Evolutionary conservation across 75 land plant genomes (phyloP).

Genomic region (Cunninghamia lanceolata): DNA sequence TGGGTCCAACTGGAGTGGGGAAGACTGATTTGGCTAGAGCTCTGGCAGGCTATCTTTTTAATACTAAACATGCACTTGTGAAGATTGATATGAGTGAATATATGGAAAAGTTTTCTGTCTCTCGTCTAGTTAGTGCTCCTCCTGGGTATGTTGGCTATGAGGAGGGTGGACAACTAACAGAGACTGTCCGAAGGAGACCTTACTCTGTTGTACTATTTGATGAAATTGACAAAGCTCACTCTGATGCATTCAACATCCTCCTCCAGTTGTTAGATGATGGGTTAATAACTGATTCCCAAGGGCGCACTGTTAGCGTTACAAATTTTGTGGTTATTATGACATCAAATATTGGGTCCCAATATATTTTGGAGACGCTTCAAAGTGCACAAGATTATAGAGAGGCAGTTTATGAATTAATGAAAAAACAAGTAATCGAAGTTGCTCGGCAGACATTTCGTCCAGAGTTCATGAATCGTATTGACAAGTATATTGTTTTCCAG

Average conservation of each 20-base stretch:
- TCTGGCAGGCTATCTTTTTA: conserved; percentile 70
- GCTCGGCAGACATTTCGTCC: conserved; percentile 75
- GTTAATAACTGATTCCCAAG: conserved; percentile 69
- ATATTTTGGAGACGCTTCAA: conserved; percentile 53
- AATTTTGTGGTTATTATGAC: conserved; percentile 73
- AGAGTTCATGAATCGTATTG: conserved; percentile 87
- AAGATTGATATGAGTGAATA: conserved; percentile 94
- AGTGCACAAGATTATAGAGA: conserved; percentile 46
- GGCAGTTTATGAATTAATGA: conserved; percentile 69
- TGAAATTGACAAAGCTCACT: conserved; percentile 96
- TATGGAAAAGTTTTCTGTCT: conserved; percentile 92
- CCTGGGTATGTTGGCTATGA: conserved; percentile 98
- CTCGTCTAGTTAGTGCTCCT: conserved; percentile 85
- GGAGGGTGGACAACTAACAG: conserved; percentile 97
- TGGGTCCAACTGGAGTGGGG: conserved; percentile 91
- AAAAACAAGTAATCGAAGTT: conserved; percentile 60
- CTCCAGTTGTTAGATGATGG: conserved; percentile 91
- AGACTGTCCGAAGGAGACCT: conserved; percentile 80
- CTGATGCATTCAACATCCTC: conserved; percentile 87
- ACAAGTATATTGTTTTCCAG: conserved; percentile 83
- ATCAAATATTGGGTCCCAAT: conserved; percentile 73
- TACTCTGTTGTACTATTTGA: conserved; percentile 92
- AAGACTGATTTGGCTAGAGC: conserved; percentile 85
- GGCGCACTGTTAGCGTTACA: conserved; percentile 61
- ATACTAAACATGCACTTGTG: conserved; percentile 74